Evolutionary conservation across 2,329 filamentous ascomycete genomes (phyloP).

Genomic region (Albophoma yamanashiensis): DNA sequence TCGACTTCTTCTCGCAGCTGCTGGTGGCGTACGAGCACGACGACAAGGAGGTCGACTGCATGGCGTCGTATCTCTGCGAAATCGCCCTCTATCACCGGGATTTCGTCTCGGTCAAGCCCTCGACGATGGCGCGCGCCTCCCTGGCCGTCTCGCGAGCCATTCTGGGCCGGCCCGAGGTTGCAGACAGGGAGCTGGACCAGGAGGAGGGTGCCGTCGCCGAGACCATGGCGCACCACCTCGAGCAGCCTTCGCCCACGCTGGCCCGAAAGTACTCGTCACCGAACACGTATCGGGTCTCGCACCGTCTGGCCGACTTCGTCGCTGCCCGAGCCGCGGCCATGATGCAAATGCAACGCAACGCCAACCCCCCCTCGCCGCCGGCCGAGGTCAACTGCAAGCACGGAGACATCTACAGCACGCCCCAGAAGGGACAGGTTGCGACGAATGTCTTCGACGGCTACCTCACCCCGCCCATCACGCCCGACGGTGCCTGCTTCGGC

Average conservation of each 20-base stretch:
- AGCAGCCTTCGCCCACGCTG: slow-evolving; percentile 46
- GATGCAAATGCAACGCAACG: slow-evolving; percentile 33
- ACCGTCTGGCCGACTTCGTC: slow-evolving; percentile 47
- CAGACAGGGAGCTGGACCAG: slow-evolving; percentile 66
- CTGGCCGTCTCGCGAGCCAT: slow-evolving; percentile 81
- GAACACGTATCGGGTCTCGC: slow-evolving; percentile 41
- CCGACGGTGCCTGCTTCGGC: slow-evolving; percentile 52
- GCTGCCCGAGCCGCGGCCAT: slow-evolving; percentile 40
- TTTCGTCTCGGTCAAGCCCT: slow-evolving; percentile 87
- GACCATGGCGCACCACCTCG: slow-evolving; percentile 47
- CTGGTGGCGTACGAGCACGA: slow-evolving; percentile 69
- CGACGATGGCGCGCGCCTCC: slow-evolving; percentile 79
- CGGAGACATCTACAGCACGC: slow-evolving; percentile 62
- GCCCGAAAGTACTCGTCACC: slow-evolving; percentile 49
- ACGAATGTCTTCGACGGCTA: slow-evolving; percentile 61
- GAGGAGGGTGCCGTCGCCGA: slow-evolving; percentile 58
- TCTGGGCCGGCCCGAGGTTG: slow-evolving; percentile 66
- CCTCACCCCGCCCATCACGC: slow-evolving; percentile 77
- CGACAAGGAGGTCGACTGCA: slow-evolving; percentile 83
- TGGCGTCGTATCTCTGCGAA: slow-evolving; percentile 90
- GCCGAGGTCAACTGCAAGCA: slow-evolving; percentile 40
- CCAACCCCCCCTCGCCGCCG: slow-evolving; percentile 50
- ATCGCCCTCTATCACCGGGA: slow-evolving; percentile 94
- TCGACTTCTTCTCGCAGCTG: slow-evolving; percentile 86
- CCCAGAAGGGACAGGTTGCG: slow-evolving; percentile 62